phyloP scores from a whole-genome alignment of 2,329 filamentous ascomycete species.

The Hypoxylon rubiginosum region DNA sequence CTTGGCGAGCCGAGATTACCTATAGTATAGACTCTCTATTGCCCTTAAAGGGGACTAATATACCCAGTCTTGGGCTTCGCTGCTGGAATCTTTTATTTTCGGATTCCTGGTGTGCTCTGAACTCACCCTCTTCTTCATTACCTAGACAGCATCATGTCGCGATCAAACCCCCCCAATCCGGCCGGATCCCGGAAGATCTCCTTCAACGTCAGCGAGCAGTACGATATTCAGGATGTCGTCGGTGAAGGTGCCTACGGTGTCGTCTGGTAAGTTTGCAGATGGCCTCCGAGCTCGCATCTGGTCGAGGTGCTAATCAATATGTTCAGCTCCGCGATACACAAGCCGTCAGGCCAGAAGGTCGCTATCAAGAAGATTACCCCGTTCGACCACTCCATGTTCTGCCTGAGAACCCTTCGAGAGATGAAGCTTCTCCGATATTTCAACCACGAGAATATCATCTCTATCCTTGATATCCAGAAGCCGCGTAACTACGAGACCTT shows the following conservation, averaged over 20 bases:
- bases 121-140: constrained; percentile 22
- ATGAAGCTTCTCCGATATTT: constrained; percentile 99
- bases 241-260: constrained; percentile 98
- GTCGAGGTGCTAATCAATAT: constrained; percentile 25
- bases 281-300: background rate
- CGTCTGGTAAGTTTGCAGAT: constrained; percentile 81
- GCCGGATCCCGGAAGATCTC: constrained; percentile 91
- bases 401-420: constrained; percentile 93
- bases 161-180: constrained; percentile 68
- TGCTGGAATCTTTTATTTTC: constrained; percentile 24
- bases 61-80: constrained; percentile 27
- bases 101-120: constrained; percentile 7
- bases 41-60: constrained; percentile 30
- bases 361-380: constrained; percentile 99
- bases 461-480: constrained; percentile 98
- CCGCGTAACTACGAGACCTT: constrained; percentile 96
- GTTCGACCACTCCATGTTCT: constrained; percentile 99
- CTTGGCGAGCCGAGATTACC: constrained; percentile 41
- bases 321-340: constrained; percentile 91
- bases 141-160: constrained; percentile 63
- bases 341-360: constrained; percentile 97
- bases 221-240: constrained; percentile 99
- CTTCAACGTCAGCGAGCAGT: constrained; percentile 99
- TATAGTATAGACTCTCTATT: constrained; percentile 41
- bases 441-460: constrained; percentile 99